phyloP scores from a whole-genome alignment of 352 stramenopile species.

The Pythium dissotocum region DNA sequence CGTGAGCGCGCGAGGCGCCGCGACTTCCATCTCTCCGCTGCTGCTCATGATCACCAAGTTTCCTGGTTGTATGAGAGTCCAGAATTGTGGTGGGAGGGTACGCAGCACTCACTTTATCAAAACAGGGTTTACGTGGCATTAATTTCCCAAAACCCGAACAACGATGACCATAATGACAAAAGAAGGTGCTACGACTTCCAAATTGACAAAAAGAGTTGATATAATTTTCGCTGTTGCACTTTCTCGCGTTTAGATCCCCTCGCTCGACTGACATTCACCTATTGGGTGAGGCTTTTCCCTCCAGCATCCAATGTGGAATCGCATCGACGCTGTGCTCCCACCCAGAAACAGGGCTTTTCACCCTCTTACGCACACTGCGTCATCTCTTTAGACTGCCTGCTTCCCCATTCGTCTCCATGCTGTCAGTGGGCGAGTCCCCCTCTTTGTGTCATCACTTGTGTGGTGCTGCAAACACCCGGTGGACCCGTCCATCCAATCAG shows the following conservation, averaged over 20 bases:
- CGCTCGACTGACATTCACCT: conserved; percentile 10
- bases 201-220: background rate
- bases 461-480: background rate
- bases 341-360: background rate
- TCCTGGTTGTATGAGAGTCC: background rate
- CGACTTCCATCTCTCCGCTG: conserved; percentile 2
- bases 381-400: too few relatives aligned
- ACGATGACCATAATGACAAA: too few relatives aligned
- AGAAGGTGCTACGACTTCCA: background rate
- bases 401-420: conserved; percentile 17
- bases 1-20: conserved; percentile 24
- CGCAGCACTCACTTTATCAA: background rate
- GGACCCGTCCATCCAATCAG: background rate
- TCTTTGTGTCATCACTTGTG: background rate
- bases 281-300: conserved; percentile 16
- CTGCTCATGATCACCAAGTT: conserved; percentile 2
- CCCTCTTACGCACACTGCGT: background rate
- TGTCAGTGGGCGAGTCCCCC: background rate
- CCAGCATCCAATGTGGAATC: background rate
- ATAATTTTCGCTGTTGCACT: conserved; percentile 7
- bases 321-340: background rate
- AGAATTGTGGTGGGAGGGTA: conserved; percentile 1
- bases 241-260: conserved; percentile 8
- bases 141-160: too few relatives aligned
- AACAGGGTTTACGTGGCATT: background rate